Evolutionary conservation across 176 grass and related monocot species (phyloP), one percentile per base, ranked within the genome.

Genomic region (Hsuehochloa calcarea): DNA sequence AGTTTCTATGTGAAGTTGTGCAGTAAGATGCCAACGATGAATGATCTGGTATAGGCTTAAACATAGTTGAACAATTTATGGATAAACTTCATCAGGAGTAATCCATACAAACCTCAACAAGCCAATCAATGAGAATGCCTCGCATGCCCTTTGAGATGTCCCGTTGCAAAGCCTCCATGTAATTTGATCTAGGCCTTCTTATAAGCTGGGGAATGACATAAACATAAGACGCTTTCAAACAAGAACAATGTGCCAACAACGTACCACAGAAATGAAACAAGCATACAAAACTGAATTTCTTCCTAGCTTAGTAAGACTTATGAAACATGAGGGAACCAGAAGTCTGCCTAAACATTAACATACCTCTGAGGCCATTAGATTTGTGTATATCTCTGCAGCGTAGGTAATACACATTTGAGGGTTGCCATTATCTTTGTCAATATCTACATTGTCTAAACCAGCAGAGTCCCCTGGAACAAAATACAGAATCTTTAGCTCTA

Each of bases 91-190:
- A 58, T 69, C 52, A 77, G n/a, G 0, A 86, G 46, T 58, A 73
- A 65, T 47, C 54, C 55, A 47, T 70, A 81, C 79, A 51, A 86
- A 94, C 90, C 90, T 88, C 90, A 70, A 94, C 85, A 88, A 94
- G 93, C 90, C 93, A 94, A 74, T 94, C 93, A 73, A 92, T 81
- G 26, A 94, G 82, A 83, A 92, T 73, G 58, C 85, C 85, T 41
- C 90, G 88, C 90, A 90, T 92, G 74, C 70, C 51, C 74, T 67
- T 67, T 68, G 59, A 84, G 75, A 90, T 87, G 59, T 90, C 84
- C 59, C 27, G 51, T 45, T 90, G 89, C 80, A 90, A 68, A 83
- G 60, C 37, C 50, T 90, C 84, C 80, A 90, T 73, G 40, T 87
- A 90, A 79, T 86, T 87, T 67, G 84, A 79, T 39, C 34, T 59